phyloP scores from a whole-genome alignment of 768 basidiomycete species.

The Leccinum subgranulosum region DNA sequence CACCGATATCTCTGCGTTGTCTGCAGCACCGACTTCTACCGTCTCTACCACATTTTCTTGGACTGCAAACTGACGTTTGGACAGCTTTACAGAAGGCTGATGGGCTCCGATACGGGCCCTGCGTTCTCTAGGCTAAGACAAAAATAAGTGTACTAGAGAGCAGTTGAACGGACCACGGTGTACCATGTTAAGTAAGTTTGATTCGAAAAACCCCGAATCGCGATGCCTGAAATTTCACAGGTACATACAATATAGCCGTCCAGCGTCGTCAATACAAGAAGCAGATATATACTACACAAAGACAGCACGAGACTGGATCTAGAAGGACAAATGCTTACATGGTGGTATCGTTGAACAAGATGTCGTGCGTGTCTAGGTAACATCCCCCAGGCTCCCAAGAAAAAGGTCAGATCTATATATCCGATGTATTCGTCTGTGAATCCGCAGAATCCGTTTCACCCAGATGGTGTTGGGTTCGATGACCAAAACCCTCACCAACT shows the following conservation, averaged over 20 bases:
- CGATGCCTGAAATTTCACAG: background rate
- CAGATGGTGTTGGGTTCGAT: conserved; percentile 2
- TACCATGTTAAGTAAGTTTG: conserved; percentile 20
- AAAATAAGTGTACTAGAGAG: conserved; percentile 8
- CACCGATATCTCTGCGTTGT: conserved; percentile 39
- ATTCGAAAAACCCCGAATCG: background rate
- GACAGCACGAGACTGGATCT: background rate
- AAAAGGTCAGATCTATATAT: background rate
- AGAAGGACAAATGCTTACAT: background rate
- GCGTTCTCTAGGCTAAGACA: conserved; percentile 32
- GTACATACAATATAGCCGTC: background rate
- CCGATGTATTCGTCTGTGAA: conserved; percentile 1
- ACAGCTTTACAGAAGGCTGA: conserved; percentile 47
- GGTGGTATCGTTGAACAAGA: background rate
- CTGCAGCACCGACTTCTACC: conserved; percentile 42
- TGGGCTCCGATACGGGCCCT: conserved; percentile 46
- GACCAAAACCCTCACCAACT: conserved; percentile 1
- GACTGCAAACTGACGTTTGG: conserved; percentile 47
- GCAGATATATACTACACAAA: background rate
- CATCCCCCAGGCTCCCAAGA: background rate
- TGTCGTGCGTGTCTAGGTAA: background rate
- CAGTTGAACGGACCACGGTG: background rate
- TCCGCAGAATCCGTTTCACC: conserved; percentile 7
- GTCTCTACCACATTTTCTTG: conserved; percentile 48
- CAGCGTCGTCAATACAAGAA: background rate